These are phyloP conservation scores for Beverwykella pulmonaria DNA, from an alignment of 495 filamentous ascomycete species.

Conservation along the genomic window DNA sequence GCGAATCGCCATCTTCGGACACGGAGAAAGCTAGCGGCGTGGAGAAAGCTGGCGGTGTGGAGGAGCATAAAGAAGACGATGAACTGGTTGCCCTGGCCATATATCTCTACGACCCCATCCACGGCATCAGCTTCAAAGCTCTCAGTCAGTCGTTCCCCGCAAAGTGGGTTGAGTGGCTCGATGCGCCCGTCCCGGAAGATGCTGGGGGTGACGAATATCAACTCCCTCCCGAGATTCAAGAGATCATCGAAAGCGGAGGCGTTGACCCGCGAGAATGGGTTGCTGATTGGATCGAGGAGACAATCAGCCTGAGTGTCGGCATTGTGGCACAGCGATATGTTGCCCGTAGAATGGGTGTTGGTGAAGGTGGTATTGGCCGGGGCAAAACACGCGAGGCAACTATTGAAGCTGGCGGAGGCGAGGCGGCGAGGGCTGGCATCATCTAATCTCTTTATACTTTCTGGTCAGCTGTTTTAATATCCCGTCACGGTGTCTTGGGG, in stretches of 20 bases:
- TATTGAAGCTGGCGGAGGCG: slow-evolving; percentile 73
- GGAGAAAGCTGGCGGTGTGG: slow-evolving; percentile 55
- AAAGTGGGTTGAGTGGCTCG: slow-evolving; percentile 89
- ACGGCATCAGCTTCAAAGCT: slow-evolving; percentile 83
- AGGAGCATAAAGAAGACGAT: slow-evolving; percentile 55
- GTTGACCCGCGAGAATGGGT: slow-evolving; percentile 97
- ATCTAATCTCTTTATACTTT: slow-evolving; percentile 9
- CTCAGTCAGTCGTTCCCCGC: slow-evolving; percentile 82
- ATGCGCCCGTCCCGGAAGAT: slow-evolving; percentile 64
- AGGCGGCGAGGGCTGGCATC: slow-evolving; percentile 70
- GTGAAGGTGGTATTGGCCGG: slow-evolving; percentile 77
- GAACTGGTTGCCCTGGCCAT: slow-evolving; percentile 79
- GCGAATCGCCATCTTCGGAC: slow-evolving; percentile 52
- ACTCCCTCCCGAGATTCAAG: slow-evolving; percentile 80
- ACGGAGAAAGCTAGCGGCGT: slow-evolving; percentile 54
- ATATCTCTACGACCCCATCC: slow-evolving; percentile 90
- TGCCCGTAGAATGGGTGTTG: slow-evolving; percentile 91
- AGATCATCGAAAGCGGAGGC: slow-evolving; percentile 85
- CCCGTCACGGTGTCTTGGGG: slow-evolving; percentile 4
- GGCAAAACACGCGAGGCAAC: slow-evolving; percentile 77
- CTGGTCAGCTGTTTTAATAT: neutral
- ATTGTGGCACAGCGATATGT: slow-evolving; percentile 96
- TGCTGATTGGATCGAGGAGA: slow-evolving; percentile 94
- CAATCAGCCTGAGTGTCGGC: slow-evolving; percentile 75
- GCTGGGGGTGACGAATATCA: slow-evolving; percentile 44